Base-by-base conservation (phyloP, 768 basidiomycete genomes). In the Bullera alba region DNA sequence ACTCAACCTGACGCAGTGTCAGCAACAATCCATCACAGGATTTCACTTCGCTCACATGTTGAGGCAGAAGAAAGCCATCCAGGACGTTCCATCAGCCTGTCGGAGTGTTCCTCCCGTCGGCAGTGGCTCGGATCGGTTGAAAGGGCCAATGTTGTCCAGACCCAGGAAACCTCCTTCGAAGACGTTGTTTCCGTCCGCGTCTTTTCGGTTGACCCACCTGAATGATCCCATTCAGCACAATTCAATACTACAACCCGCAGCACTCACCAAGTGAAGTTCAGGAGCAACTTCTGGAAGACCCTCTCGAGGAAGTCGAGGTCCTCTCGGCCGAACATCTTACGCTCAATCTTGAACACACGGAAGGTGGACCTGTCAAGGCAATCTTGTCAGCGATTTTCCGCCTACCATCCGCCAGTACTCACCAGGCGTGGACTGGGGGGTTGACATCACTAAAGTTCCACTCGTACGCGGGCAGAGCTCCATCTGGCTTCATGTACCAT, bases 391-490 rank as follows among this genome's bases (percentile, higher is more conserved):
- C 22, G 29, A 2, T 27, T 38, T 22, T 38, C 22, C 25, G 29
- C 23, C 17, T 26, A 30, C 47, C 8, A 6, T 17, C 17, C n/a
- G 21, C 12, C 22, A 12, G 30, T 26, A 42, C 77, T 47, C 60
- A 84, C 90, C 95, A 99, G 7, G 95, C 95, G 73, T 99, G 95
- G 2, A 99, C 95, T 12, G 95, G 95, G 7, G 95, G 95, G 71
- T 99, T 97, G 56, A 97, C 95, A 69, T 99, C 95, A 43, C 84
- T 81, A 64, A 95, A 97, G 70, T 99, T 97, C 95, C 95, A 99
- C 72, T 99, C 95, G 71, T 97, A 99, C 0, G 95, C 95, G 2
- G 95, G 95, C 51, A 99, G 86, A 65, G 95, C 92, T 29, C 95
- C 95, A 70, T 97, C 93, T 0, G 95, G 95, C 71, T 95, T 95